Evolutionary conservation across 1,284 basidiomycete species (phyloP), one percentile per base, ranked within the genome.

Genomic region (Mrakiaceae sp.): DNA sequence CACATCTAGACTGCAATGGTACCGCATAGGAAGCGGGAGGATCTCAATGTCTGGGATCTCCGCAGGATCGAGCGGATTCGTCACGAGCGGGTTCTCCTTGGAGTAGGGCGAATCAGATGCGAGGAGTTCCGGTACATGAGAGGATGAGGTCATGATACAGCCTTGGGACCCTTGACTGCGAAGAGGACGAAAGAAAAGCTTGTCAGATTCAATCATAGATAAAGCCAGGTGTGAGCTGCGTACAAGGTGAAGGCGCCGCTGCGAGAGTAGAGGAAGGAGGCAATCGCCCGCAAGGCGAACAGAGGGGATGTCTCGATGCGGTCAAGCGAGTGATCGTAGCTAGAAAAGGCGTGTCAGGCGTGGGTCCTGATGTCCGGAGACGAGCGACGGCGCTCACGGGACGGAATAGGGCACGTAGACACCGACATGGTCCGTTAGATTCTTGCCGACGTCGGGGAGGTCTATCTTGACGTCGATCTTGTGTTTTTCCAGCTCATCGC

Each of bases 1-100:
- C 11, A 61, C 60, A 16, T 63, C 62, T 39, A 66, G 39, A 39
- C 56, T 59, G 51, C 55, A 63, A 43, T 66, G 65, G 49, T 58
- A 63, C 0, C 65, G 46, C 40, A 63, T 51, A 8, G 65, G 65
- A 16, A 66, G 27, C 5, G 65, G 65, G n/a, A 66, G 46, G 52
- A 66, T 66, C 58, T 66, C 65, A 40, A 66, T 7, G 39, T 66
- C 47, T 2, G 65, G 65, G 11, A 66, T 63, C 62, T 66, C 65
- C 8, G 8, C 57, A 16, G 11, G 39, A 44, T 59, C 65, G 5
- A 14, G 39, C 16, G 61, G 53, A 43, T 49, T 48, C 46, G 65
- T 62, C 43, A 49, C 59, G 11, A 66, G 27, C 3, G 65, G 65
- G 39, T 42, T 42, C 6, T 55, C 58, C 44, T 57, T 57, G 12